Base-by-base conservation (phyloP, 2,329 filamentous ascomycete species). In the Colletotrichum cordylinicola region DNA sequence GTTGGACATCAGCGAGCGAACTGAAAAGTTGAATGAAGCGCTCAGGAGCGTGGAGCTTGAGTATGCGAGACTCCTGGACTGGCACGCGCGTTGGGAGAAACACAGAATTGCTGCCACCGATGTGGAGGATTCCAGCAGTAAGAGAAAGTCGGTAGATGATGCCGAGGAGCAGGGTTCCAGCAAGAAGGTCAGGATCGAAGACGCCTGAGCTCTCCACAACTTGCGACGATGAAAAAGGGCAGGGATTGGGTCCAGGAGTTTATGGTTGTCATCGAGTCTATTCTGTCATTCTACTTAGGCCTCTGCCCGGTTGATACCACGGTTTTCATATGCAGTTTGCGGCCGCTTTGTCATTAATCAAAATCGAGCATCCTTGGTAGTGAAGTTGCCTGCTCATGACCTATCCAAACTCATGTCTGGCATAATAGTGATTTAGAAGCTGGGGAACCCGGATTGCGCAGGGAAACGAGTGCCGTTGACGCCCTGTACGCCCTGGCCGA, bases 11-110 rank as follows among this genome's bases (percentile, higher is more conserved):
- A 83, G 86, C 0, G 94, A 96, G 82, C 90, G 94, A 43, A 91
- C 94, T 9, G 90, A 94, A 73, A 95, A 94, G 86, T 87, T 98
- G 5, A 91, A 94, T 66, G 90, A 94, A 78, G 93, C 93, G 0
- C 86, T 96, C 27, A 86, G 89, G 18, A 90, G 90, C 64, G 93
- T 96, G 18, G 91, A 94, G 80, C 89, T 92, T 67, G 94, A 95
- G 79, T 96, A 96, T 83, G 90, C 90, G n/a, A 88, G 91, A 69
- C 86, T 95, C 55, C 84, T 96, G 48, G 83, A 84, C 18, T 84
- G 86, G 66, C 83, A 84, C 48, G 88, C 91, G 68, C 83, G 84
- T n/a, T 82, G 80, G 39, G 72, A 81, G 29, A 80, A 83, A 67
- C 80, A 85, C 67, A n/a, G 80, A 56, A 58, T 52, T 77, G 56